phyloP scores from a whole-genome alignment of 2,329 filamentous ascomycete genomes.

The Falciphora oryzae region DNA sequence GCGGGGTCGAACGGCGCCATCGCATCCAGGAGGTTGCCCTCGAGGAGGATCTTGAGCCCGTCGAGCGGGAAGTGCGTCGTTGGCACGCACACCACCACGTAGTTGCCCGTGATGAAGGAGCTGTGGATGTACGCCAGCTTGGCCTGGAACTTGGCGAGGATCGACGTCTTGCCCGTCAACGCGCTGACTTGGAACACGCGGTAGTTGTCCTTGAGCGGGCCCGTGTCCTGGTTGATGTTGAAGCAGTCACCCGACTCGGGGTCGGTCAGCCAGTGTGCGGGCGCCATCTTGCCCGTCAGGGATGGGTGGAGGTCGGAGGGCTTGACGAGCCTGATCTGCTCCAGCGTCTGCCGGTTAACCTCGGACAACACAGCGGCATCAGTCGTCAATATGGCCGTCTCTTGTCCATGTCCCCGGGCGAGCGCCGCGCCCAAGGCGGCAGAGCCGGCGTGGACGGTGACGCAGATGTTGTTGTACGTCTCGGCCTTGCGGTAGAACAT shows the following conservation, averaged over 20 bases:
- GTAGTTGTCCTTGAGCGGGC: conserved; percentile 46
- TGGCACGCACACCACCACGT: conserved; percentile 69
- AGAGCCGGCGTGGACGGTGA: conserved; percentile 57
- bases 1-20: conserved; percentile 56
- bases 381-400: neutral
- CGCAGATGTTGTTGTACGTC: conserved; percentile 49
- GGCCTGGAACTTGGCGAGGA: conserved; percentile 49
- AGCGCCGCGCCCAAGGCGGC: neutral
- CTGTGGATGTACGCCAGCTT: conserved; percentile 68
- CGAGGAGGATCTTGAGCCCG: conserved; percentile 58
- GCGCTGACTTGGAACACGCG: conserved; percentile 63
- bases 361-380: conserved; percentile 29
- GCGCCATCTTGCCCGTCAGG: conserved; percentile 62
- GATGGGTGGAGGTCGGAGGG: conserved; percentile 61
- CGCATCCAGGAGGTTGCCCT: conserved; percentile 62
- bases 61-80: conserved; percentile 52
- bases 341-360: conserved; percentile 64
- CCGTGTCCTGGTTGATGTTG: conserved; percentile 72
- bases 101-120: conserved; percentile 65
- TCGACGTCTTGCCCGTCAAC: conserved; percentile 56
- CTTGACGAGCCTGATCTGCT: conserved; percentile 57
- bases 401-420: too few species aligned
- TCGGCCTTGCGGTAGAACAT: neutral
- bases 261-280: conserved; percentile 67
- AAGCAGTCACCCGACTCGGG: conserved; percentile 68